Base-by-base conservation (phyloP, 345 rosid genomes). In the Clarkia xantiana region DNA sequence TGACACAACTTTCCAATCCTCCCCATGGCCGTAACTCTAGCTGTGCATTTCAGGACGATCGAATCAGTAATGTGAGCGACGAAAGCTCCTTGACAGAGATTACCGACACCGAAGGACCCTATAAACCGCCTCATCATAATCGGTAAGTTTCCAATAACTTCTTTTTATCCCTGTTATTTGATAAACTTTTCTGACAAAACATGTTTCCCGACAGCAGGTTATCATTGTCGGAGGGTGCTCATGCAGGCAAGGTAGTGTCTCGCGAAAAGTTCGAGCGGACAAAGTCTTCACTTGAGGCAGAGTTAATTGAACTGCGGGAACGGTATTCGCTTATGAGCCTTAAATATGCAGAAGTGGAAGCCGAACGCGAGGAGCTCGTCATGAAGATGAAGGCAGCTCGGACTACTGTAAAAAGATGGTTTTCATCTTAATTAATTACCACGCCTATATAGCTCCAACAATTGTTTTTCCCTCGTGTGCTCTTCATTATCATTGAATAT, bases 261-360 rank as follows among this genome's bases (percentile, higher is more conserved):
- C 74, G 63, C 57, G 78, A 74, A 66, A 70, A 62, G 40, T 66
- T 57, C 0, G 81, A 77, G 50, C 59, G 63, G n/a, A 55, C 77
- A 40, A 70, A 66, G 54, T 72, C 83, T 39, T 60, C 68, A 11
- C 56, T 74, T 13, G 81, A 80, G 73, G 25, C 71, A 16, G 83
- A 80, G 63, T 48, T 77, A 19, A 72, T 11, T 51, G 82, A 80
- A 44, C 58, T 76, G n/a, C 78, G 61, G 0, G 77, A 80, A 50
- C 67, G 80, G 1, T 76, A 80, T 52, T 63, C 70, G 42, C 55
- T 65, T 36, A 70, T 76, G 82, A 80, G 87, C 65, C 80, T 80
- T 52, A 74, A 72, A 52, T 80, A 74, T 47, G 82, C 80, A 12
- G 76, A 76, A 56, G 80, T 74, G 13, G 82, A 74, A 66, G 65